Percentiles rank a stretch among this genome's conserved stretches.
These are phyloP conservation scores for Pachysandra terminalis DNA, from an alignment of 164 flowering plant genomes.

Conservation along the genomic window DNA sequence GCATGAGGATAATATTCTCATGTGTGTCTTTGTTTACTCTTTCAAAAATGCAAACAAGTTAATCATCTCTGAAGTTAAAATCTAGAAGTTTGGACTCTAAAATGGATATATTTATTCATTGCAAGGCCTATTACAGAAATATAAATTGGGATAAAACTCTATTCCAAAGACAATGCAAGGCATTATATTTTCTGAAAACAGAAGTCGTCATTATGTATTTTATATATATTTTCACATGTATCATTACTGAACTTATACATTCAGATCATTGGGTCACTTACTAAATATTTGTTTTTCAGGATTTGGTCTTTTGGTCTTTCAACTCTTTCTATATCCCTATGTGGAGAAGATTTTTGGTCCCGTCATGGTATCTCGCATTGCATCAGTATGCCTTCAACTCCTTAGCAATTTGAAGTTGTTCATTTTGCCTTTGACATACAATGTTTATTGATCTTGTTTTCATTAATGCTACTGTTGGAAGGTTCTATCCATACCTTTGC, in stretches of 20 bases:
- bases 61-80: too few relatives aligned
- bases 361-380: constrained; percentile 38
- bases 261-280: not conserved
- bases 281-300: constrained; percentile 25
- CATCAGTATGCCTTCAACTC: constrained; percentile 40
- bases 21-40: too few relatives aligned
- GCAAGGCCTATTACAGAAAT: too few relatives aligned
- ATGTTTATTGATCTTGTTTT: not conserved
- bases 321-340: constrained; percentile 43
- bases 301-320: constrained; percentile 45
- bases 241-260: not conserved
- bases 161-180: too few relatives aligned
- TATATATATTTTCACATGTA: too few relatives aligned
- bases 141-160: too few relatives aligned
- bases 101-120: too few relatives aligned
- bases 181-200: too few relatives aligned
- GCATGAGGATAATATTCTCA: too few relatives aligned
- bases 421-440: not conserved
- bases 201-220: too few relatives aligned
- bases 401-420: not conserved
- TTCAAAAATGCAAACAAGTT: too few relatives aligned
- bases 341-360: constrained; percentile 47
- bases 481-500: constrained; percentile 47
- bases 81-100: too few relatives aligned
- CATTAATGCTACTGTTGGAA: constrained; percentile 15